phyloP scores from a whole-genome alignment of 148 eudicot genomes.

The Drosera capensis region DNA sequence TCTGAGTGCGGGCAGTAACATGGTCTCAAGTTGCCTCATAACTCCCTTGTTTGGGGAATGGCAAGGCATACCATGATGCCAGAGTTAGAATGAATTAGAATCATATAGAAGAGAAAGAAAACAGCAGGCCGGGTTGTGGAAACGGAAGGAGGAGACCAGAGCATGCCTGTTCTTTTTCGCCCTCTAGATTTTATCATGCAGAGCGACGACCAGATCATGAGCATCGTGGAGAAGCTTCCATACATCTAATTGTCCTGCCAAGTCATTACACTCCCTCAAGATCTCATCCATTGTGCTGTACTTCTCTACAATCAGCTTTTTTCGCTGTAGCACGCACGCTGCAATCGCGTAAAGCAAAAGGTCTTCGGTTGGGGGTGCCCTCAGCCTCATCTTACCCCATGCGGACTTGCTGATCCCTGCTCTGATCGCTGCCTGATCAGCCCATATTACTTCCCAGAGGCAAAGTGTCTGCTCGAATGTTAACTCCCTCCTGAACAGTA shows the following conservation, averaged over 20 bases:
- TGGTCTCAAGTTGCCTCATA: too few relatives aligned
- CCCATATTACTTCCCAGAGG: conserved; percentile 34
- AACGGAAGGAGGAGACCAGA: too few relatives aligned
- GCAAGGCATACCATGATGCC: too few relatives aligned
- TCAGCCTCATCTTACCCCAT: conserved; percentile 19
- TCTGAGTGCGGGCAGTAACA: too few relatives aligned
- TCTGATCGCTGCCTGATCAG: conserved; percentile 28
- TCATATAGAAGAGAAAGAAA: too few relatives aligned
- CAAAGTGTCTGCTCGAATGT: conserved; percentile 25
- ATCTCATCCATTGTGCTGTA: conserved; percentile 24
- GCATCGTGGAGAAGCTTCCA: conserved; percentile 30
- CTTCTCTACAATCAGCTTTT: conserved; percentile 26
- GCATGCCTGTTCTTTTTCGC: too few relatives aligned
- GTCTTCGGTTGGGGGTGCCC: conserved; percentile 27
- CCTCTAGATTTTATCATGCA: conserved; percentile 22
- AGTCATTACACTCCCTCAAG: conserved; percentile 25
- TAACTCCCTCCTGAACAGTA: conserved; percentile 26
- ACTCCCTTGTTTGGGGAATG: too few relatives aligned
- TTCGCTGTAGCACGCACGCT: conserved; percentile 23
- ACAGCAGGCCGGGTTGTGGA: too few relatives aligned
- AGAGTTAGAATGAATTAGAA: too few relatives aligned
- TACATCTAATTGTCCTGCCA: conserved; percentile 29
- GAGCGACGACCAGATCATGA: conserved; percentile 20
- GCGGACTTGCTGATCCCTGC: conserved; percentile 19
- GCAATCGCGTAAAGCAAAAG: conserved; percentile 30